phyloP scores from a whole-genome alignment of 495 filamentous ascomycete genomes.

The Penicillium nucicola region DNA sequence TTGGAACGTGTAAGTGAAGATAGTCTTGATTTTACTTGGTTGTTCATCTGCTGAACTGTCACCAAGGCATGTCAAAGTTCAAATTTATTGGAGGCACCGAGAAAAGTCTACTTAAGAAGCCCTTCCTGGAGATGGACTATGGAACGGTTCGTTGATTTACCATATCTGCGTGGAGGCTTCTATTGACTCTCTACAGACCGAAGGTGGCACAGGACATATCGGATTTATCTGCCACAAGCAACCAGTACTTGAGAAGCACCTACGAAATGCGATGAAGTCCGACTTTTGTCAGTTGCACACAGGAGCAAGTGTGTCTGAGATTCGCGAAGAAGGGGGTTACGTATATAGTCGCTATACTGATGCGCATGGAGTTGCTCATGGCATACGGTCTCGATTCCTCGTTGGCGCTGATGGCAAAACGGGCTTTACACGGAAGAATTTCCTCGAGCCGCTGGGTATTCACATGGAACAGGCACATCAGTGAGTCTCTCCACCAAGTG shows the following conservation, averaged over 20 bases:
- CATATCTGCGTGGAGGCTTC: not conserved
- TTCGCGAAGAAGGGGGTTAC: slow-evolving; percentile 27
- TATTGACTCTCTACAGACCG: slow-evolving; percentile 15
- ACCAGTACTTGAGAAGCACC: slow-evolving; percentile 23
- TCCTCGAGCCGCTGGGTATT: slow-evolving; percentile 43
- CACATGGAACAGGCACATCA: slow-evolving; percentile 34
- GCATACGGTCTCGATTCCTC: slow-evolving; percentile 35
- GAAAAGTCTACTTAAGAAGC: slow-evolving; percentile 12
- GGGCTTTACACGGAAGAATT: slow-evolving; percentile 47
- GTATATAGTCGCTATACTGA: slow-evolving; percentile 36
- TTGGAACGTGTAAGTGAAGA: slow-evolving; percentile 25
- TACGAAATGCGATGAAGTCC: slow-evolving; percentile 20
- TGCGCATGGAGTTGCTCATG: slow-evolving; percentile 14
- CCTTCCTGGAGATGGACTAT: slow-evolving; percentile 28
- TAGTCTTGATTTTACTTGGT: not conserved
- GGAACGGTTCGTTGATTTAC: slow-evolving; percentile 15
- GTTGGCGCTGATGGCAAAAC: slow-evolving; percentile 52
- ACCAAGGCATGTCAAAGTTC: slow-evolving; percentile 23
- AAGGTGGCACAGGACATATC: slow-evolving; percentile 33
- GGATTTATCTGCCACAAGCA: slow-evolving; percentile 36
- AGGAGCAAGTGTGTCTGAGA: slow-evolving; percentile 26
- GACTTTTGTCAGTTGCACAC: slow-evolving; percentile 32
- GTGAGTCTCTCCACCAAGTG: slow-evolving; percentile 7
- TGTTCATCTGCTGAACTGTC: not conserved
- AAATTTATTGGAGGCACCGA: slow-evolving; percentile 24